A percentile compares a stretch with the other conserved stretches of the same genome.
Conservation (phyloP, 306 rosid genomes). For the Dalbergia cochinchinensis region DNA sequence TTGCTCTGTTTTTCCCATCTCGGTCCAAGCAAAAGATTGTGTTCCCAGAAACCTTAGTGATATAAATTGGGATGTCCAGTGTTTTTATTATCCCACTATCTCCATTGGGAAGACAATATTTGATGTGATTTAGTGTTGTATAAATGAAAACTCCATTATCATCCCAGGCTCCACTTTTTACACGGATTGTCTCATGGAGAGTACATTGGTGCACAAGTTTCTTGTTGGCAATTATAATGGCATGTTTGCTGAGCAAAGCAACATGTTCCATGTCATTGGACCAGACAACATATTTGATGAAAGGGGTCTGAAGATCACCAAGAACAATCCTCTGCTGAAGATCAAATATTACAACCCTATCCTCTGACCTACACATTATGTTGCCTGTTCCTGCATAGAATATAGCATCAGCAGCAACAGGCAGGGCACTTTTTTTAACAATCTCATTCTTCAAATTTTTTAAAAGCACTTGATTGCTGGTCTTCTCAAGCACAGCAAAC, state of each 20-base stretch:
- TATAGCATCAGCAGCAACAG: slow-evolving; percentile 78
- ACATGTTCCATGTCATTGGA: slow-evolving; percentile 85
- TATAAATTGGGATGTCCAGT: slow-evolving; percentile 90
- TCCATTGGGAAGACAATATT: slow-evolving; percentile 92
- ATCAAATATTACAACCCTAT: slow-evolving; percentile 84
- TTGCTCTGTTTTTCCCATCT: slow-evolving; percentile 82
- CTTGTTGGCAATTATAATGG: slow-evolving; percentile 86
- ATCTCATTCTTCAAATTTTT: slow-evolving; percentile 82
- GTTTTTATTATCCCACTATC: slow-evolving; percentile 94
- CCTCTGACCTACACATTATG: slow-evolving; percentile 87
- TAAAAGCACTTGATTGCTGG: slow-evolving; percentile 72
- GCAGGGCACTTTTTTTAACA: slow-evolving; percentile 78
- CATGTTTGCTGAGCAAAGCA: slow-evolving; percentile 96
- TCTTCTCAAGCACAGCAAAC: slow-evolving; percentile 92
- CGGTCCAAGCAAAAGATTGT: slow-evolving; percentile 88
- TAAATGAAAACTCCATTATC: slow-evolving; percentile 93
- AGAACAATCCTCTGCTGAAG: slow-evolving; percentile 84
- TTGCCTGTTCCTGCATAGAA: slow-evolving; percentile 94
- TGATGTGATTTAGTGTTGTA: slow-evolving; percentile 88
- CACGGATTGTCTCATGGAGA: slow-evolving; percentile 95
- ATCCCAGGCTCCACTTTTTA: slow-evolving; percentile 98
- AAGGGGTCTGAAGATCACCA: slow-evolving; percentile 91
- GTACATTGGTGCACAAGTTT: slow-evolving; percentile 95
- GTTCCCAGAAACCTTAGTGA: slow-evolving; percentile 83
- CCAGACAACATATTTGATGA: slow-evolving; percentile 88